Percentiles rank a stretch among this genome's conserved stretches.
Conservation (phyloP, 140 eudicot genomes). For the Anethum foeniculum region DNA sequence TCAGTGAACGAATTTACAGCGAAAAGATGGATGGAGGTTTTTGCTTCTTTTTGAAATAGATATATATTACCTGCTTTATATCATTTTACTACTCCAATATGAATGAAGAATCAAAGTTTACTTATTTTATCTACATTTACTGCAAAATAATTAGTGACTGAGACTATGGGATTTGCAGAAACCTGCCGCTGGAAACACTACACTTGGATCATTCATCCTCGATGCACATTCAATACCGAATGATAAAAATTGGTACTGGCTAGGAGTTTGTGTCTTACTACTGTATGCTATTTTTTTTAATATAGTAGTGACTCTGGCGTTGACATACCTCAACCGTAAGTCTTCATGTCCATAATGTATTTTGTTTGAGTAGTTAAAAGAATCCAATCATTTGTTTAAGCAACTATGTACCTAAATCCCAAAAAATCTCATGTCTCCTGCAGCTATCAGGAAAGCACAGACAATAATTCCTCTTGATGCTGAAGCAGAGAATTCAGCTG, state of each 20-base stretch:
- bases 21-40: slow-evolving; percentile 75
- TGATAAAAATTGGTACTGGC: slow-evolving; percentile 66
- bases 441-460: slow-evolving; percentile 55
- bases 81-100: neutral
- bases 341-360: slow-evolving; percentile 4
- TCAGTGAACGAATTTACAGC: slow-evolving; percentile 83
- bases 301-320: slow-evolving; percentile 48
- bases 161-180: slow-evolving; percentile 37
- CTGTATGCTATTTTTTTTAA: slow-evolving; percentile 55
- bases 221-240: slow-evolving; percentile 43
- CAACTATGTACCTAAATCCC: neutral
- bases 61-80: slow-evolving; percentile 1
- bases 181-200: slow-evolving; percentile 40
- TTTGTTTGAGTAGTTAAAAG: neutral
- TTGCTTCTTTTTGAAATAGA: slow-evolving; percentile 1
- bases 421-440: neutral
- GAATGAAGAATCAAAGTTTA: neutral
- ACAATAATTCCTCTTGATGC: slow-evolving; percentile 33
- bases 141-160: neutral
- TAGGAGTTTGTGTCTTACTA: slow-evolving; percentile 61
- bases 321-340: slow-evolving; percentile 78
- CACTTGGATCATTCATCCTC: slow-evolving; percentile 49
- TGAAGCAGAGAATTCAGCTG: slow-evolving; percentile 22
- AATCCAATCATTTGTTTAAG: neutral
- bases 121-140: neutral